A percentile compares a stretch with the other conserved stretches of the same genome.
phyloP scores from a whole-genome alignment of 2,329 filamentous ascomycete species.

The Colletotrichum sp. region DNA sequence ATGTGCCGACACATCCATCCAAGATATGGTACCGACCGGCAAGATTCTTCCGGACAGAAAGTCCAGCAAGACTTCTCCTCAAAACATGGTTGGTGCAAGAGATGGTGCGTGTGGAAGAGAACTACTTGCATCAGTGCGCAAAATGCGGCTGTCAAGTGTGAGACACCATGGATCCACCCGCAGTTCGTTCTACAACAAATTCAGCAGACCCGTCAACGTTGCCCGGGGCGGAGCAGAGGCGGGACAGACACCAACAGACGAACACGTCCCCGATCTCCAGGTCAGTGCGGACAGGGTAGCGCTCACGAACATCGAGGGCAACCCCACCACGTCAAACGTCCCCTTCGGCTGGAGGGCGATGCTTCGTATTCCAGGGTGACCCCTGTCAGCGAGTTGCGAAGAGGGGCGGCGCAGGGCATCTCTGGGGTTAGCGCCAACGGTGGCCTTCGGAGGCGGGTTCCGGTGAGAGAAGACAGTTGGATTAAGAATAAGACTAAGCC shows the following conservation, averaged over 20 bases:
- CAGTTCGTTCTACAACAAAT: not conserved
- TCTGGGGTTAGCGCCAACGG: not conserved
- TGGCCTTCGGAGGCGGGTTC: not conserved
- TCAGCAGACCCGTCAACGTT: not conserved
- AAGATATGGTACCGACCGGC: not conserved
- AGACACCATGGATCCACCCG: not conserved
- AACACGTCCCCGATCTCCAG: not conserved
- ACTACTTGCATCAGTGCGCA: not conserved
- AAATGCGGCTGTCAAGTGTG: not conserved
- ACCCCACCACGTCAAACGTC: not conserved
- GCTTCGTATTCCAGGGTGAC: not conserved
- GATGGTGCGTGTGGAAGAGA: not conserved
- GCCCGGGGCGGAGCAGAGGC: not conserved
- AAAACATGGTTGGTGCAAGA: not conserved
- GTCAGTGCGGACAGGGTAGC: not conserved
- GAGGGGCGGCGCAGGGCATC: not conserved
- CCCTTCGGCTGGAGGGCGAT: not conserved
- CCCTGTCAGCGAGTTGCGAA: not conserved
- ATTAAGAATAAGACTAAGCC: not conserved
- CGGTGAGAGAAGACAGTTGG: not conserved
- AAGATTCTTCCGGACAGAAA: not conserved
- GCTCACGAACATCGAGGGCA: not conserved
- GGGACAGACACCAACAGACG: not conserved
- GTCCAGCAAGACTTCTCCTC: not conserved
- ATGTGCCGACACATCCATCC: not conserved